Evolutionary conservation across 441 rosid genomes (phyloP), one percentile per base, ranked within the genome.

Genomic region (Cnidoscolus chayamansa): DNA sequence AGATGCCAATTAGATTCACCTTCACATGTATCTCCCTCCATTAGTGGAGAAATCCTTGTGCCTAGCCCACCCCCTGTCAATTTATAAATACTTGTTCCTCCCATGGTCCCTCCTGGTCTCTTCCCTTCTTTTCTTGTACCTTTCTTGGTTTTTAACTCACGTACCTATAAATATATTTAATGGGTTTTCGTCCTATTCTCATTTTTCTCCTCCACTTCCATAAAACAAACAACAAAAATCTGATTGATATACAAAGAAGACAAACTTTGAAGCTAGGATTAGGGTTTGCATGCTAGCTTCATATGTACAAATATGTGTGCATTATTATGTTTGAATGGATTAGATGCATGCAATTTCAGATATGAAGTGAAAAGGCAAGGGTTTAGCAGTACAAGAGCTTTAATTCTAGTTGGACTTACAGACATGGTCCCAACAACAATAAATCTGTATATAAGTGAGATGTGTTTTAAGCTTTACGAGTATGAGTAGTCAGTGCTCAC

Each of bases 1-100:
- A 63, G 54, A 65, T 4, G 45, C 80, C 82, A 78, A 70, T 77
- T 78, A 65, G 77, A 84, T 83, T 73, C 67, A 80, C 68, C 76
- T 70, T 77, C 90, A 84, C 93, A 85, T 84, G 89, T 72, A 73
- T 83, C 61, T 76, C 80, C 91, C 82, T 84, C 75, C 86, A 80
- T 92, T 47, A 88, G 86, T 89, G 90, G 90, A 81, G 84, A 67
- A 76, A 81, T 75, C 74, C 74, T 79, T 86, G 84, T 83, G 82
- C 77, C 25, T 25, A 25, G 25, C 25, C 25, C 25, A 25, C 25
- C 25, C 25, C 25, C 25, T 25, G 25, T 25, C 25, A 25, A 25
- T 25, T 25, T 25, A 25, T 25, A 25, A 25, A 25, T 25, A 25
- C 25, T 25, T 25, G 48, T 30, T 37, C 63, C 9, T 50, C 5